A percentile compares a stretch with the other conserved stretches of the same genome.
Evolutionary conservation across 1,284 basidiomycete genomes (phyloP).

Genomic region (Cryptococcus jaspeensis): DNA sequence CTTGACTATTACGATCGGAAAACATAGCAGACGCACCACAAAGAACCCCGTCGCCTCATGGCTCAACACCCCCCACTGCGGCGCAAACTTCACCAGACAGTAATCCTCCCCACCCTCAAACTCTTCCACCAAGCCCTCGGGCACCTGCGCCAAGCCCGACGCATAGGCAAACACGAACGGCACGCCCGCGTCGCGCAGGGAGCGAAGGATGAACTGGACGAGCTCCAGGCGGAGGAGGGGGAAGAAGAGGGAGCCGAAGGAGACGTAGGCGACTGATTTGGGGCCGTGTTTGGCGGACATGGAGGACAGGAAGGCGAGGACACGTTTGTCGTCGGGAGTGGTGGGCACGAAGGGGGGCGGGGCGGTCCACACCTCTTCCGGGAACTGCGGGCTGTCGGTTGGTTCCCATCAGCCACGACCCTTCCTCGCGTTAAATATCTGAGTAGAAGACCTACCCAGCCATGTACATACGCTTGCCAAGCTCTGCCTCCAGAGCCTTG

Average conservation of each 20-base stretch:
- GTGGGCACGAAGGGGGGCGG: conserved; percentile 2
- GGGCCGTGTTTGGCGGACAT: conserved; percentile 21
- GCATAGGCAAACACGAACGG: conserved; percentile 30
- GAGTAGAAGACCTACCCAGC: conserved; percentile 16
- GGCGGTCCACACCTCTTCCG: conserved; percentile 17
- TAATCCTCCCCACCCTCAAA: conserved; percentile 13
- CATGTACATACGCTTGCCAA: conserved; percentile 19
- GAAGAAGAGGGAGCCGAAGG: neutral
- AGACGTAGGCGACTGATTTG: conserved; percentile 18
- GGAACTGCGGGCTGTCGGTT: conserved; percentile 18
- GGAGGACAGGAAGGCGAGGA: conserved; percentile 21
- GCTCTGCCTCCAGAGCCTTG: conserved; percentile 9
- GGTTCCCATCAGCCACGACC: neutral
- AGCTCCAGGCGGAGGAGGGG: too few species aligned
- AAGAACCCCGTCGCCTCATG: conserved; percentile 24
- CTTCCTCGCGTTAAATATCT: too few species aligned
- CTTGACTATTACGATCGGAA: neutral
- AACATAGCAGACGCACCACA: conserved; percentile 16
- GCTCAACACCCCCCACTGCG: conserved; percentile 25
- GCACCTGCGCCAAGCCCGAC: conserved; percentile 8
- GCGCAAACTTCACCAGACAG: conserved; percentile 23
- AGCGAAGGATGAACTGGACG: too few species aligned
- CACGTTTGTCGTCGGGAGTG: conserved; percentile 20
- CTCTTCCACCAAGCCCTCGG: conserved; percentile 13
- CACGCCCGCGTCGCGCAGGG: too few species aligned